phyloP scores from a whole-genome alignment of 345 rosid genomes.

The Balakata baccata region DNA sequence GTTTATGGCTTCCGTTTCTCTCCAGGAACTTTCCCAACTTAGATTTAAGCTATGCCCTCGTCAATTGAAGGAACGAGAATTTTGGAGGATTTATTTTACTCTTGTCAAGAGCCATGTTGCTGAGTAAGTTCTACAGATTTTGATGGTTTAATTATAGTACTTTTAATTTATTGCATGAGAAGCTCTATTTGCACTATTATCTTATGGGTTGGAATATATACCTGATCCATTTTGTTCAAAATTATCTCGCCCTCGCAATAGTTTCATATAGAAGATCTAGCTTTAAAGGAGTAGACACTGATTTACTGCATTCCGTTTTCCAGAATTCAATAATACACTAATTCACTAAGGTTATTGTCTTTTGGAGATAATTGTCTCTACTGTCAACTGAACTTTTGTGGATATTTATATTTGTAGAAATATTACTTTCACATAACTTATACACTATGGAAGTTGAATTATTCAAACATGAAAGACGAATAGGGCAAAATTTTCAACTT shows the following conservation, averaged over 20 bases:
- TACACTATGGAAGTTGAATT: too few relatives aligned
- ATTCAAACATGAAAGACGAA: not conserved
- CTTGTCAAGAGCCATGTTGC: constrained; percentile 65
- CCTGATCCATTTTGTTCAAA: not conserved
- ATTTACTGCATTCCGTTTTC: not conserved
- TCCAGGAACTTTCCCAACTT: constrained; percentile 76
- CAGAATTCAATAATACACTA: not conserved
- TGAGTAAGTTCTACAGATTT: constrained; percentile 43
- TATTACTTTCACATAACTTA: constrained; percentile 2
- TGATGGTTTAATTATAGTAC: not conserved
- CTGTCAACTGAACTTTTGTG: not conserved
- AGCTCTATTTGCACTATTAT: not conserved
- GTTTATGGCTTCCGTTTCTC: not conserved
- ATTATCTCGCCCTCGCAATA: not conserved
- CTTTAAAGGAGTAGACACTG: not conserved
- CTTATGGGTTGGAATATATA: not conserved
- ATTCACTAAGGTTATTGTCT: not conserved
- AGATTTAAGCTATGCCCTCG: constrained; percentile 78
- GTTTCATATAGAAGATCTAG: not conserved
- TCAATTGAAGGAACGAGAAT: constrained; percentile 66
- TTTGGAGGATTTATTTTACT: constrained; percentile 79
- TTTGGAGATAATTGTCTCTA: not conserved
- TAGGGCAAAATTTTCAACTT: not conserved
- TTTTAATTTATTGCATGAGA: not conserved
- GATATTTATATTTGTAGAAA: not conserved